Conservation (phyloP, 257 asterid genomes). For the Solanum bukasovii region DNA sequence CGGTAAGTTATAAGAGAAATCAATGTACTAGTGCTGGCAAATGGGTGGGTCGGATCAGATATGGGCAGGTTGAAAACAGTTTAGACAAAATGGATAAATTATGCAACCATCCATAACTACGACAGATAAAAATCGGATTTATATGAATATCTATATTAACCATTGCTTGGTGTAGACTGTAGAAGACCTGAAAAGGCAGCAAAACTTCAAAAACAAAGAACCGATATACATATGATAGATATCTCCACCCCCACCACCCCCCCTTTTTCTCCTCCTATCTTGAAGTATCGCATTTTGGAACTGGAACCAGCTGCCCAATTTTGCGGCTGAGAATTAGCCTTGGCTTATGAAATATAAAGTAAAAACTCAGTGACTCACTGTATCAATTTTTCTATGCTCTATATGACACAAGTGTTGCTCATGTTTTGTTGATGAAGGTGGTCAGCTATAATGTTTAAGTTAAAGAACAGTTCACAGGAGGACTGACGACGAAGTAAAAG, state of each 20-base stretch:
- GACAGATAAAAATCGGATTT: not conserved
- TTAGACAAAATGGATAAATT: not conserved
- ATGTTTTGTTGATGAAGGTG: not conserved
- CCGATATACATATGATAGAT: not conserved
- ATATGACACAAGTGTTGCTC: not conserved
- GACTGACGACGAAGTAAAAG: not conserved
- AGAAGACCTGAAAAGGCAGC: not conserved
- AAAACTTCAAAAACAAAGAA: not conserved
- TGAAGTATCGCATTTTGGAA: not conserved
- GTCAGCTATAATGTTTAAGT: not conserved
- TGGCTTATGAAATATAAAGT: not conserved
- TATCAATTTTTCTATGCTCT: not conserved
- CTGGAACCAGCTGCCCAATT: not conserved
- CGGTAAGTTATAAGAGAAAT: not conserved
- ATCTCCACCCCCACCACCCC: not conserved
- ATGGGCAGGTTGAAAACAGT: not conserved
- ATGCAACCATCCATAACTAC: not conserved
- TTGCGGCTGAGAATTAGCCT: not conserved
- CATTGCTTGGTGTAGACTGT: not conserved
- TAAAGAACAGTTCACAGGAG: not conserved
- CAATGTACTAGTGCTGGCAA: not conserved
- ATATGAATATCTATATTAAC: not conserved
- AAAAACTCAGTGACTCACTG: not conserved
- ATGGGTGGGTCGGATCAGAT: not conserved
- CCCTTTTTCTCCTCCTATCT: not conserved